Conservation (phyloP, 2,329 filamentous ascomycete genomes). For the Penicillium sp. region DNA sequence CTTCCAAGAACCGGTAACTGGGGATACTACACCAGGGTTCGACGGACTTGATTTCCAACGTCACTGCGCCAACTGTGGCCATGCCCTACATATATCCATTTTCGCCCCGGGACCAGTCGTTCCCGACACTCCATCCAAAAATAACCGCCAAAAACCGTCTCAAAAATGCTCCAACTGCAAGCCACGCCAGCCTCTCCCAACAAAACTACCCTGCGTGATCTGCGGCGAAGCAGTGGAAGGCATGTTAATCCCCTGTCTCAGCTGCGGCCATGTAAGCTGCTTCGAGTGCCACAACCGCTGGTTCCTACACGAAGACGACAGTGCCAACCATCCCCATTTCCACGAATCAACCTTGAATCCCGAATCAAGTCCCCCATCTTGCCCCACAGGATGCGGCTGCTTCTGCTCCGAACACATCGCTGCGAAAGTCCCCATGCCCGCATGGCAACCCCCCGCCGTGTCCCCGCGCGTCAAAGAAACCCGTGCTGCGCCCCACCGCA, state of each 20-base stretch:
- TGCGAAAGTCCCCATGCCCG: conserved; percentile 38
- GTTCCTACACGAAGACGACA: conserved; percentile 36
- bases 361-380: conserved; percentile 31
- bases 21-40: conserved; percentile 13
- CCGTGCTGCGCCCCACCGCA: not conserved
- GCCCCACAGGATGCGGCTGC: conserved; percentile 55
- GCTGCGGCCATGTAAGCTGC: conserved; percentile 54
- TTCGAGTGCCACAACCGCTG: conserved; percentile 49
- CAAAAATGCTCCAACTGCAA: conserved; percentile 43
- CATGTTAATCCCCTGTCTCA: conserved; percentile 52
- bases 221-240: conserved; percentile 49
- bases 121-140: conserved; percentile 25
- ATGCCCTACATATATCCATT: conserved; percentile 41
- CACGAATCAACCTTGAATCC: conserved; percentile 7
- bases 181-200: conserved; percentile 36
- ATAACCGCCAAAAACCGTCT: conserved; percentile 20
- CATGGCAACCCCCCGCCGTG: conserved; percentile 19
- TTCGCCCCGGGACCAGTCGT: conserved; percentile 31
- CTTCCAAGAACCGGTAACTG: conserved; percentile 26
- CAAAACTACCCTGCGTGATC: conserved; percentile 48
- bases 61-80: conserved; percentile 48
- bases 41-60: conserved; percentile 47
- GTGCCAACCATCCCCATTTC: conserved; percentile 16
- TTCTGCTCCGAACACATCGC: conserved; percentile 46
- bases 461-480: conserved; percentile 9